Evolutionary conservation across 2,329 filamentous ascomycete species (phyloP).

Genomic region (Ophiostoma himal-ulmi): DNA sequence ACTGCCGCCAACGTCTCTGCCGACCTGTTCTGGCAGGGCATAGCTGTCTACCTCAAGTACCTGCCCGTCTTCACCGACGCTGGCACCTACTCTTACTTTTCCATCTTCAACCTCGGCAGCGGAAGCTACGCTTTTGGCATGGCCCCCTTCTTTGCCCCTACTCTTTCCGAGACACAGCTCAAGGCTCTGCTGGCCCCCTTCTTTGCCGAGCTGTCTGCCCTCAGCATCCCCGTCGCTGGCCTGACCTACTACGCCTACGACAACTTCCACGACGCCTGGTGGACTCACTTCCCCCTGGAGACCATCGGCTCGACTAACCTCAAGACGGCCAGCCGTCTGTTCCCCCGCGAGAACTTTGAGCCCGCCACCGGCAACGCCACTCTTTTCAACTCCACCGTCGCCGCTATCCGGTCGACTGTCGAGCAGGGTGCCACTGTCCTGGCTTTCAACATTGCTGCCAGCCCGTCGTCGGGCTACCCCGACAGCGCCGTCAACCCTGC

Average conservation of each 20-base stretch:
- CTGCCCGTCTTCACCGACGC: slow-evolving; percentile 30
- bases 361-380: slow-evolving; percentile 33
- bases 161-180: slow-evolving; percentile 26
- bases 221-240: slow-evolving; percentile 27
- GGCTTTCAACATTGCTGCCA: slow-evolving; percentile 37
- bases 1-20: slow-evolving; percentile 36
- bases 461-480: slow-evolving; percentile 28
- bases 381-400: slow-evolving; percentile 28
- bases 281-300: slow-evolving; percentile 31
- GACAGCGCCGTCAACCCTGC: slow-evolving; percentile 44
- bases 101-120: slow-evolving; percentile 25
- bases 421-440: slow-evolving; percentile 39
- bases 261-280: slow-evolving; percentile 45
- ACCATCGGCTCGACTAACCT: slow-evolving; percentile 34
- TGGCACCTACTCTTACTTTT: slow-evolving; percentile 33
- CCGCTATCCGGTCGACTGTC: slow-evolving; percentile 36
- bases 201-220: slow-evolving; percentile 27
- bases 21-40: slow-evolving; percentile 35
- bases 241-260: slow-evolving; percentile 28
- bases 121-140: slow-evolving; percentile 29
- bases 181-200: slow-evolving; percentile 28
- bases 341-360: slow-evolving; percentile 30
- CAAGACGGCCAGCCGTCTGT: slow-evolving; percentile 31
- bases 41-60: slow-evolving; percentile 30
- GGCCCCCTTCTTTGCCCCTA: slow-evolving; percentile 30